A percentile compares a stretch with the other conserved stretches of the same genome.
These are phyloP conservation scores for Austroboletus eburneus DNA, from an alignment of 768 basidiomycete genomes.

Conservation along the genomic window DNA sequence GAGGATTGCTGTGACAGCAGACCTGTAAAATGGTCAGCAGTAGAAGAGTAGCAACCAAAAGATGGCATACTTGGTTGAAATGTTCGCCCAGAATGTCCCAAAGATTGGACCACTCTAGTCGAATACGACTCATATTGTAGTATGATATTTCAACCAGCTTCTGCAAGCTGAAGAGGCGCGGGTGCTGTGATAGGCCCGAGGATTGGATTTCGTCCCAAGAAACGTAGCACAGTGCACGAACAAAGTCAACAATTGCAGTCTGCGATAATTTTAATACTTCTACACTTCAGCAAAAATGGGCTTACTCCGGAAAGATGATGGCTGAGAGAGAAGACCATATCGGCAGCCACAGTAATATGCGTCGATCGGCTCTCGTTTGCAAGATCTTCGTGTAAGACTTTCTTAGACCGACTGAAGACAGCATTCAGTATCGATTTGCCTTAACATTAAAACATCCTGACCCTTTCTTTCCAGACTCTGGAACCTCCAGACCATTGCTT, in stretches of 20 bases:
- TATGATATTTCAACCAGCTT: slow-evolving; percentile 99
- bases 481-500: slow-evolving; percentile 81
- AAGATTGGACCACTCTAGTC: slow-evolving; percentile 95
- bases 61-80: slow-evolving; percentile 78
- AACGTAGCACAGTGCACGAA: slow-evolving; percentile 90
- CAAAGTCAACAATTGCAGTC: slow-evolving; percentile 98
- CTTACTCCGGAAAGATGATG: slow-evolving; percentile 92
- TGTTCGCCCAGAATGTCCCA: slow-evolving; percentile 99
- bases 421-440: slow-evolving; percentile 5
- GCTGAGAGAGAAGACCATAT: slow-evolving; percentile 98
- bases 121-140: slow-evolving; percentile 98
- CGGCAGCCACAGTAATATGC: slow-evolving; percentile 96
- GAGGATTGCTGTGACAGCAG: slow-evolving; percentile 96
- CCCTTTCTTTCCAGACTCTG: slow-evolving; percentile 79
- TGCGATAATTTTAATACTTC: slow-evolving; percentile 30
- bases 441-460: slow-evolving; percentile 34
- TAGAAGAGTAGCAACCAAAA: neutral
- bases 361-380: slow-evolving; percentile 96
- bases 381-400: slow-evolving; percentile 84
- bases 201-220: slow-evolving; percentile 99
- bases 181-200: slow-evolving; percentile 90
- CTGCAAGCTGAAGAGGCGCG: slow-evolving; percentile 93
- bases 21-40: slow-evolving; percentile 51
- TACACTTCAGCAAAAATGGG: slow-evolving; percentile 9
- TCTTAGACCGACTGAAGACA: slow-evolving; percentile 40